Evolutionary conservation across 164 flowering plant species (phyloP), one percentile per base, ranked within the genome.

Genomic region (Brasenia schreberi): DNA sequence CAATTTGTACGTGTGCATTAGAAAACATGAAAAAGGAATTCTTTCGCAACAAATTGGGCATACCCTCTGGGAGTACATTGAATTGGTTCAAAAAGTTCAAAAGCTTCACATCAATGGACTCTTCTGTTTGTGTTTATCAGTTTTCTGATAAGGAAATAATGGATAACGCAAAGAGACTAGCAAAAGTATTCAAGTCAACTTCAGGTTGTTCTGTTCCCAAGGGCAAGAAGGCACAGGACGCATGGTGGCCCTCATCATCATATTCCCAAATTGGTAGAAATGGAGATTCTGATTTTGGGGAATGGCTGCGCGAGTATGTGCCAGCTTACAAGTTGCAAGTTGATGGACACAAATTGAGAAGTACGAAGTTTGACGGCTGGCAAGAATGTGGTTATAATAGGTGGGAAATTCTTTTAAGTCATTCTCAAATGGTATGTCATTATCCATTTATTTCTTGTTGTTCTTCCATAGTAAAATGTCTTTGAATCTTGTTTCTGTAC

Each of bases 321-420:
- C 96, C 96, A 70, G 85, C 85, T 59, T 91, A 85, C 71, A 78
- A 72, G 75, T 73, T 94, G 68, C 80, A 83, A 74, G 77, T 94
- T 74, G 83, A 88, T 70, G 71, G 79, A 19, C 69, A 69, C 64
- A 78, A 65, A 71, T 64, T 81, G 6, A 63, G 67, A 62, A 73
- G 80, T 70, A 65, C 80, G 59, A 84, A 85, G 70, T 72, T 86
- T 49, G 85, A 84, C 63, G 90, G 96, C 65, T 86, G 97, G 97
- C 80, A 74, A 66, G 78, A 78, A 69, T 75, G 77, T 52, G 77
- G 72, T 23, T 83, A 74, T 70, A 82, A 88, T 79, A 76, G 69
- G 72, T 86, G 92, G 89, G 96, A 89, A 83, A 86, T 85, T 70
- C 80, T 82, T 70, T 76, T 94, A 77, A 94, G 96, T 71, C 97